These are phyloP conservation scores for Exophiala sideris DNA, from an alignment of 2,329 filamentous ascomycete species.

Conservation along the genomic window DNA sequence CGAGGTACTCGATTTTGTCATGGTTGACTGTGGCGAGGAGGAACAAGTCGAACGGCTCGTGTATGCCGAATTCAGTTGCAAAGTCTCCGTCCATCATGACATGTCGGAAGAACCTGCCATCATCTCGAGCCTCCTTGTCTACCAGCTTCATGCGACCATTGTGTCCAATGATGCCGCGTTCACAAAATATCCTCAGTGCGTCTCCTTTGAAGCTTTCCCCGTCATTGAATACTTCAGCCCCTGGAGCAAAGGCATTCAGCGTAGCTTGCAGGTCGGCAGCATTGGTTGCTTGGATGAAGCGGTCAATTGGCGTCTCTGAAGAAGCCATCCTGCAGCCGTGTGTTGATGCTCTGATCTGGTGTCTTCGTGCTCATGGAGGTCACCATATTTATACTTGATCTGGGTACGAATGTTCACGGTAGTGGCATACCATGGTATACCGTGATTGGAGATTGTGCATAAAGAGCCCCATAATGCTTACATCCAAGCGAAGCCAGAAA, in stretches of 20 bases:
- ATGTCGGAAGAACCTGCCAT: conserved; percentile 11
- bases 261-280: conserved; percentile 11
- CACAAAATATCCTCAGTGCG: conserved; percentile 8
- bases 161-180: conserved; percentile 16
- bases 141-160: conserved; percentile 7
- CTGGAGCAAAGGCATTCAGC: conserved; percentile 11
- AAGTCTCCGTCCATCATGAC: conserved; percentile 22
- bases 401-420: too few relatives aligned
- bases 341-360: not conserved
- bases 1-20: conserved; percentile 14
- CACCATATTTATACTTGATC: not conserved
- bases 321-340: conserved; percentile 9
- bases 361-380: not conserved
- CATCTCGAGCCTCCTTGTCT: not conserved
- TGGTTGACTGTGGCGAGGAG: conserved; percentile 9
- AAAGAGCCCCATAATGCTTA: too few relatives aligned
- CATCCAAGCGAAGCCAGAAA: too few relatives aligned
- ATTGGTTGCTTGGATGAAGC: conserved; percentile 16
- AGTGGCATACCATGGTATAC: too few relatives aligned
- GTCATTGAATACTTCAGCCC: conserved; percentile 18
- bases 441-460: too few relatives aligned
- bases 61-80: conserved; percentile 13
- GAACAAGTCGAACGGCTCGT: conserved; percentile 19
- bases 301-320: conserved; percentile 3
- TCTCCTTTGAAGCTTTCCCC: conserved; percentile 18